Evolutionary conservation across 108 stramenopile species (phyloP), one percentile per base, ranked within the genome.

Genomic region (Skeletonema marinoi): DNA sequence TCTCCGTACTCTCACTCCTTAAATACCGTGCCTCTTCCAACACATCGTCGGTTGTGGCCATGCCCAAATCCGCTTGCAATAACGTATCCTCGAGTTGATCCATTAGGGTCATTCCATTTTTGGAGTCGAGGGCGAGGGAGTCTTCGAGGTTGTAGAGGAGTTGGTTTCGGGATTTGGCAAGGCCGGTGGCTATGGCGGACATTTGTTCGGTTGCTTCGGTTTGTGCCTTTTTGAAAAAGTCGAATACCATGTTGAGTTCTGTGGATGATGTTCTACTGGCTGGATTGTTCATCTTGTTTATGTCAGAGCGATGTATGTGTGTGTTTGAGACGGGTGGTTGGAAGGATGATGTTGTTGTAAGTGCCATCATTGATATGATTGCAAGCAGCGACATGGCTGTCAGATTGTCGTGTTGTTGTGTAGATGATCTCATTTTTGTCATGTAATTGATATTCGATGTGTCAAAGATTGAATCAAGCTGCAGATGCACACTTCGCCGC

Each of bases 31-130:
- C 92, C 77, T 95, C 94, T 9, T 78, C 66, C 42, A 95, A 76
- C 16, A 95, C 88, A 73, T 92, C 94, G 62, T 92, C 90, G 21
- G 90, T 73, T 10, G 92, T 92, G 17, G 81, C 85, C 61, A 86
- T 84, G 10, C 94, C 92, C 74, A 95, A 80, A 83, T 95, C 94
- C 1, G 94, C 91, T 71, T 92, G 91, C 10, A 95, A 54, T 21
- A 95, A 66, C 7, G 90, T 82, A 66, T 92, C 92, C 67, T 88
- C 82, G 68, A 95, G 66, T 16, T 91, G 87, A 50, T 92, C 91
- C 68, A 94, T 65, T 11, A 91, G 64, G 60, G 88, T 88, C 29
- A 41, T 56, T 3, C 65, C 50, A 31, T 85, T 81, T 21, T 32
- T 60, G 14, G 65, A 60, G 11, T 68, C 71, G 30, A 87, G 86